Percentiles rank a stretch among this genome's conserved stretches.
phyloP scores from a whole-genome alignment of 345 rosid genomes.

The Linum usitatissimum region DNA sequence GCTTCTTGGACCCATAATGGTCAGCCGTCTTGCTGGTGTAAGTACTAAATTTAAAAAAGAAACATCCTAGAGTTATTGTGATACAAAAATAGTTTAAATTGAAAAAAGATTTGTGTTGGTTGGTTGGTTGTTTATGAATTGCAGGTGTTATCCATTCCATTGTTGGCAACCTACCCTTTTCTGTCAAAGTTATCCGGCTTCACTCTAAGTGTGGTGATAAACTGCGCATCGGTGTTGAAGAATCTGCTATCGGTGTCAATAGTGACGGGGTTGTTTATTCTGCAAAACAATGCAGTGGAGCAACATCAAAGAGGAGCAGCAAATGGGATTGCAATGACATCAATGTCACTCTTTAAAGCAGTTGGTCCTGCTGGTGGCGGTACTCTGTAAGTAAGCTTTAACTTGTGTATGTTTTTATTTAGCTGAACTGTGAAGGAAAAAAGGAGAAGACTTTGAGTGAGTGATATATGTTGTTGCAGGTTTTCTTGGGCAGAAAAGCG shows the following conservation, averaged over 20 bases:
- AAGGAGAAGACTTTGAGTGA: too few species aligned
- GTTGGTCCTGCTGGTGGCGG: constrained; percentile 46
- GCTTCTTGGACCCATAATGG: constrained; percentile 31
- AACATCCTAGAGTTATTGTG: not conserved
- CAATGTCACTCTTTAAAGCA: constrained; percentile 47
- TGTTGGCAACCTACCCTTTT: constrained; percentile 36
- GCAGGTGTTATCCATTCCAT: constrained; percentile 30
- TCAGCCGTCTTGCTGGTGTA: constrained; percentile 45
- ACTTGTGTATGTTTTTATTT: too few species aligned
- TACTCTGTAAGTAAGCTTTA: constrained; percentile 22
- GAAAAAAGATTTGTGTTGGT: not conserved
- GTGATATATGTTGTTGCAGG: constrained; percentile 17
- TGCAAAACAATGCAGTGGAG: not conserved
- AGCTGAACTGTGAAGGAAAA: not conserved
- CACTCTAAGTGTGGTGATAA: constrained; percentile 24
- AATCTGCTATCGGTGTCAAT: constrained; percentile 9
- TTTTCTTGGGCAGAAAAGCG: constrained; percentile 47
- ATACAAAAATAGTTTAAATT: not conserved
- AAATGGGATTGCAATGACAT: constrained; percentile 10
- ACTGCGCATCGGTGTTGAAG: constrained; percentile 34
- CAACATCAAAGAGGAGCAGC: not conserved
- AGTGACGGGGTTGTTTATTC: not conserved
- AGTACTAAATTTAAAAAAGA: not conserved
- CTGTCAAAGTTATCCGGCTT: constrained; percentile 32
- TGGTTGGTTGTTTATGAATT: not conserved